Conservation (phyloP, 2,329 filamentous ascomycete species). For the Metarhizium anisopliae region DNA sequence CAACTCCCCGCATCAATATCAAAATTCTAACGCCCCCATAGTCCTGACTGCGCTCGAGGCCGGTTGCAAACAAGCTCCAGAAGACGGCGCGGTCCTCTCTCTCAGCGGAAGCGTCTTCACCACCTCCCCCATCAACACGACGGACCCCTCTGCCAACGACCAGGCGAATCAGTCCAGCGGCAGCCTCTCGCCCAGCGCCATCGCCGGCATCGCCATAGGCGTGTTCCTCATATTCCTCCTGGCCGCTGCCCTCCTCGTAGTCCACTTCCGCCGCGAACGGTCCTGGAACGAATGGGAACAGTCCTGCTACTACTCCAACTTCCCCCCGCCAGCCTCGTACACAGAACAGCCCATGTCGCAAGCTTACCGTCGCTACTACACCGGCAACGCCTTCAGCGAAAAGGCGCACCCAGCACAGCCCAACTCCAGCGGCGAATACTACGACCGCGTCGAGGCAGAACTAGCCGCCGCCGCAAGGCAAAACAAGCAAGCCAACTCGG, state of each 20-base stretch:
- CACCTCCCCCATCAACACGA: slow-evolving; percentile 28
- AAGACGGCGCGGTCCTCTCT: slow-evolving; percentile 26
- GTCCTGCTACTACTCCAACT: slow-evolving; percentile 7
- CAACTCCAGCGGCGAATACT: slow-evolving; percentile 29
- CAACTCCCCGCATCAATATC: slow-evolving; percentile 7
- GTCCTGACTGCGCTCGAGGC: slow-evolving; percentile 38
- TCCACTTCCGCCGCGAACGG: slow-evolving; percentile 39
- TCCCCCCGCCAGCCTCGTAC: slow-evolving; percentile 14
- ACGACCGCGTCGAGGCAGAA: slow-evolving; percentile 26
- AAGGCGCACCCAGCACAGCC: slow-evolving; percentile 11
- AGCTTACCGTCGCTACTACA: slow-evolving; percentile 13
- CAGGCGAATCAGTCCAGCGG: slow-evolving; percentile 17
- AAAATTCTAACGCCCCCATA: slow-evolving; percentile 13
- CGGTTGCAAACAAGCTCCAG: slow-evolving; percentile 37
- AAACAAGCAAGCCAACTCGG: not conserved
- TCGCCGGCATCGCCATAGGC: slow-evolving; percentile 44
- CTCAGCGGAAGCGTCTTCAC: slow-evolving; percentile 36
- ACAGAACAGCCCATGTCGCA: slow-evolving; percentile 18
- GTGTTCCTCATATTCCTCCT: slow-evolving; percentile 33
- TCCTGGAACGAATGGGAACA: slow-evolving; percentile 15
- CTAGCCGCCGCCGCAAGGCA: not conserved
- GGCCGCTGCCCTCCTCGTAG: slow-evolving; percentile 31
- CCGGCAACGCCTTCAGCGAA: slow-evolving; percentile 10
- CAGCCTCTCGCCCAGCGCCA: slow-evolving; percentile 36
- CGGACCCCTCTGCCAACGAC: slow-evolving; percentile 15